Evolutionary conservation across 495 filamentous ascomycete species (phyloP), one percentile per base, ranked within the genome.

Genomic region (Pseudotulostoma volvatum): DNA sequence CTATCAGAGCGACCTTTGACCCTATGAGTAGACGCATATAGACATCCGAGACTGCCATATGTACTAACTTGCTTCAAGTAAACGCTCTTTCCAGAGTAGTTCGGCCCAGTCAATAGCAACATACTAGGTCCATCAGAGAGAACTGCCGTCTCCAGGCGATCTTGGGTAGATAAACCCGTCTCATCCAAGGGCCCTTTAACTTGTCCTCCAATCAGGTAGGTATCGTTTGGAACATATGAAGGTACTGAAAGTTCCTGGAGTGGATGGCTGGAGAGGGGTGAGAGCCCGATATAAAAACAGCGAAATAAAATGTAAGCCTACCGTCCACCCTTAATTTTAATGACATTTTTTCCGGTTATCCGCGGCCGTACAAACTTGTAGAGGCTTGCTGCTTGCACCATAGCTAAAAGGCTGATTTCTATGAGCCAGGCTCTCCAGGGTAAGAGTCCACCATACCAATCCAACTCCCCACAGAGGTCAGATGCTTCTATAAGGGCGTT

Each of bases 1-100:
- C 79, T 44, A 95, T 92, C 32, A 95, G 54, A n/a, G 90, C 92
- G 38, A 86, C 53, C 56, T 63, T 25, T 4, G 33, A 0, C 11
- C 13, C 19, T n/a, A 13, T 30, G 13, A 40, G n/a, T n/a, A n/a
- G n/a, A n/a, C n/a, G n/a, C n/a, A n/a, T n/a, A n/a, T n/a, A n/a
- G n/a, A n/a, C n/a, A n/a, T n/a, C n/a, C n/a, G n/a, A n/a, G n/a
- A n/a, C n/a, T n/a, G n/a, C n/a, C n/a, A n/a, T n/a, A n/a, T n/a
- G n/a, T n/a, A n/a, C n/a, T n/a, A n/a, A 66, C 74, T 52, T 94
- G 90, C 54, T 92, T 96, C 59, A 97, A 76, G 57, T 94, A 94
- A 19, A 96, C 73, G 50, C 84, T 93, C 53, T 96, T 96, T 5
- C 90, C 92, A 0, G 90, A 95, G 59, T 84, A 93, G 47, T 97